Conservation (phyloP, 176 grass and related monocot genomes). For the Avena eriantha region DNA sequence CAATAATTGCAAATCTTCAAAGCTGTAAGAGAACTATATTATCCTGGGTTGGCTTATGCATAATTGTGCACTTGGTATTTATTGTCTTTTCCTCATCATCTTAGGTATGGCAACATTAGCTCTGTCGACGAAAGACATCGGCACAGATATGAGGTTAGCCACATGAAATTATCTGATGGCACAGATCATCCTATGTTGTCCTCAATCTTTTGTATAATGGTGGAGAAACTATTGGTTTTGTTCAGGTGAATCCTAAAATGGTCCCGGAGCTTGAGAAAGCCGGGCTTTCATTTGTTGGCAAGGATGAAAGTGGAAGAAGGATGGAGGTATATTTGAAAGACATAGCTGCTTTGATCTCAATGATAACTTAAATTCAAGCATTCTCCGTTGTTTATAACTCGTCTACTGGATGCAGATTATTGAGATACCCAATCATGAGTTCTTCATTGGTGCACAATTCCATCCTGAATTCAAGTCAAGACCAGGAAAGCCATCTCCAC, state of each 20-base stretch:
- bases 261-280: slow-evolving; percentile 81
- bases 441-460: slow-evolving; percentile 85
- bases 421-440: slow-evolving; percentile 81
- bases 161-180: slow-evolving; percentile 37
- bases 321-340: slow-evolving; percentile 80
- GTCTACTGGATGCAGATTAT: slow-evolving; percentile 70
- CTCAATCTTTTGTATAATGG: slow-evolving; percentile 10
- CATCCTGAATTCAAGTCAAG: slow-evolving; percentile 98
- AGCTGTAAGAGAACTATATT: slow-evolving; percentile 67
- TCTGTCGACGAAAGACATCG: slow-evolving; percentile 87
- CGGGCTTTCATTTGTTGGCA: slow-evolving; percentile 88
- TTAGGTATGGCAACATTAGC: slow-evolving; percentile 72
- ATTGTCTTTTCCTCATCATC: not conserved
- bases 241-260: slow-evolving; percentile 95
- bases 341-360: not conserved
- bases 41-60: not conserved
- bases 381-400: slow-evolving; percentile 27
- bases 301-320: slow-evolving; percentile 75
- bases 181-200: not conserved
- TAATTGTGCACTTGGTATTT: slow-evolving; percentile 15
- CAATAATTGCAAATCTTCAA: slow-evolving; percentile 70
- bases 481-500: slow-evolving; percentile 81
- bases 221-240: slow-evolving; percentile 35
- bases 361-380: slow-evolving; percentile 21
- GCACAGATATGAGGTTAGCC: slow-evolving; percentile 93